Conservation (phyloP, 163 green algal species). For the Volvox carteri region DNA sequence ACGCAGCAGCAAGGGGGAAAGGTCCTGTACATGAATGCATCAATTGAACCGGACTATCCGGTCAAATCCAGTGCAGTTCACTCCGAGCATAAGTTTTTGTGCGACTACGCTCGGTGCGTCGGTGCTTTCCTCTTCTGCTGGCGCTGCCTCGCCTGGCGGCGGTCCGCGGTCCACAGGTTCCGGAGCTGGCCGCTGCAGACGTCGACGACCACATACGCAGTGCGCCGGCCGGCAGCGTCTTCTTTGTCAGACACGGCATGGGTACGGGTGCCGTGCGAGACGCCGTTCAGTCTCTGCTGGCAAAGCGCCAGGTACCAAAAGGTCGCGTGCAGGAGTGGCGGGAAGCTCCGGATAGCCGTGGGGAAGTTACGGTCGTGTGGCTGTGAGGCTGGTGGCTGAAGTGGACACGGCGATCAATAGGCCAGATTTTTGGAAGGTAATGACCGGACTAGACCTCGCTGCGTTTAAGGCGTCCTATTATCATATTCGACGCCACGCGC, state of each 20-base stretch:
- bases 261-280: slow-evolving; percentile 19
- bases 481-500: too few species aligned
- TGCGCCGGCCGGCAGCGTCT: background rate
- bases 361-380: slow-evolving; percentile 19
- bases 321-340: slow-evolving; percentile 6
- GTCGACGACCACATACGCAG: background rate
- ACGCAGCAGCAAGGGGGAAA: background rate
- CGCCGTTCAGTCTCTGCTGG: background rate
- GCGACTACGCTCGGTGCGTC: background rate
- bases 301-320: background rate
- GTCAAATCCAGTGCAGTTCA: too few species aligned
- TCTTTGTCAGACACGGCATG: background rate
- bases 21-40: background rate
- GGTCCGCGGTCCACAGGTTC: slow-evolving; percentile 9
- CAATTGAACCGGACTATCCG: background rate
- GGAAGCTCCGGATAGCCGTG: background rate
- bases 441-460: too few species aligned
- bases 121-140: background rate
- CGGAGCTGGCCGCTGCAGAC: slow-evolving; percentile 6
- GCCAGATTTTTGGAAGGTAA: too few species aligned
- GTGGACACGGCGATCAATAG: too few species aligned
- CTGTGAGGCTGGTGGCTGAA: too few species aligned
- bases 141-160: background rate
- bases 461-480: too few species aligned
- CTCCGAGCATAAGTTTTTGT: background rate